Conservation (phyloP, 2,329 filamentous ascomycete genomes). For the Pyrenophora seminiperda region DNA sequence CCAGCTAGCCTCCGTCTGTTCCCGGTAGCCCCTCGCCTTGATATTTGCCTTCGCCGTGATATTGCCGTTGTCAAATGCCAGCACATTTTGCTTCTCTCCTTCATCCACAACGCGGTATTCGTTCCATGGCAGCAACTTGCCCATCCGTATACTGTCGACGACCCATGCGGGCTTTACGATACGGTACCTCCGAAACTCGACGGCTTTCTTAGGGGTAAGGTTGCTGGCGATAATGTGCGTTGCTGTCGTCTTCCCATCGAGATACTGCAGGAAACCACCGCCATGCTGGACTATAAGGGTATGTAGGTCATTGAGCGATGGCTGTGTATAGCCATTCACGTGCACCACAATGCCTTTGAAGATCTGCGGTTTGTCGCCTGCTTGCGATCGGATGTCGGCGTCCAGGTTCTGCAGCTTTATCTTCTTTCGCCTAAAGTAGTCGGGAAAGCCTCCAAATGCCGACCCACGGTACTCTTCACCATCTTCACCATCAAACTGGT, state of each 20-base stretch:
- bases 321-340: conserved; percentile 95
- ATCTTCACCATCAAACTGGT: conserved; percentile 78
- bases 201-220: conserved; percentile 87
- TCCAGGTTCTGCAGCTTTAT: conserved; percentile 96
- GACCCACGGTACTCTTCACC: conserved; percentile 92
- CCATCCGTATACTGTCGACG: conserved; percentile 82
- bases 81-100: conserved; percentile 77
- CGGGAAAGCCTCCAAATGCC: conserved; percentile 83
- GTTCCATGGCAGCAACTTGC: conserved; percentile 82
- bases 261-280: conserved; percentile 92
- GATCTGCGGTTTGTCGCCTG: conserved; percentile 74
- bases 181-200: conserved; percentile 85
- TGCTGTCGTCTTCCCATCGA: conserved; percentile 91
- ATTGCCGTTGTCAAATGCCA: conserved; percentile 67
- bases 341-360: conserved; percentile 91
- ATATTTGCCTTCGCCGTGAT: conserved; percentile 70
- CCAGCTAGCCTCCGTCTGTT: conserved; percentile 82
- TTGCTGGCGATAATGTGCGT: conserved; percentile 95
- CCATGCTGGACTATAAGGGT: conserved; percentile 87
- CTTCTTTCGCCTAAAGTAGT: conserved; percentile 96
- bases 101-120: conserved; percentile 84
- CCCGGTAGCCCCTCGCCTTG: conserved; percentile 69
- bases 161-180: conserved; percentile 96
- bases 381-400: conserved; percentile 73
- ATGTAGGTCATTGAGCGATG: conserved; percentile 87